Evolutionary conservation across 2,329 filamentous ascomycete genomes (phyloP).

Genomic region (Blastomyces silverae): DNA sequence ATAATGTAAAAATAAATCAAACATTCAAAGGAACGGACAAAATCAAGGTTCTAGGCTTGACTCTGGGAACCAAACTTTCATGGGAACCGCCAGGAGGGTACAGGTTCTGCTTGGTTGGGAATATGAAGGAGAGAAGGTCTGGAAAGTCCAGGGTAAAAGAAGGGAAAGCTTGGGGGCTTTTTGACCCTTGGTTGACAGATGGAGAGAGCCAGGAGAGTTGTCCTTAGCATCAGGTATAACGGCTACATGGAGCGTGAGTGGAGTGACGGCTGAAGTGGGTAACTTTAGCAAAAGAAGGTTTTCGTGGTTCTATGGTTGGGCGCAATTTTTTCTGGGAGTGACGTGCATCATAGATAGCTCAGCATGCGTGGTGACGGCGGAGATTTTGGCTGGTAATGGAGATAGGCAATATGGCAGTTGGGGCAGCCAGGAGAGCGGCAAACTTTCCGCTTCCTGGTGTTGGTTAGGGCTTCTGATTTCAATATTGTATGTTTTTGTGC

Average conservation of each 20-base stretch:
- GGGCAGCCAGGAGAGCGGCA: neutral
- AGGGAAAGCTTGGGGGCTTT: neutral
- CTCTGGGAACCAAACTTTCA: neutral
- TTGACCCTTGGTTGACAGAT: neutral
- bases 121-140: neutral
- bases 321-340: neutral
- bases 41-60: neutral
- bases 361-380: neutral
- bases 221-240: too few relatives aligned
- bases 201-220: neutral
- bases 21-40: neutral
- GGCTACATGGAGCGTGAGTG: neutral
- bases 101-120: neutral
- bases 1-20: neutral
- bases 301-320: neutral
- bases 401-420: neutral
- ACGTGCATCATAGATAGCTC: slow-evolving; percentile 11
- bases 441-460: neutral
- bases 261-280: neutral
- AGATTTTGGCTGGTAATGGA: neutral
- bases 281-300: neutral
- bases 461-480: too few relatives aligned
- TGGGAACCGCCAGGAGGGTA: too few relatives aligned
- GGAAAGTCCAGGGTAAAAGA: neutral
- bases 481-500: too few relatives aligned